Evolutionary conservation across 2,329 filamentous ascomycete species (phyloP), one percentile per base, ranked within the genome.

Genomic region (Microdochium bolleyi): DNA sequence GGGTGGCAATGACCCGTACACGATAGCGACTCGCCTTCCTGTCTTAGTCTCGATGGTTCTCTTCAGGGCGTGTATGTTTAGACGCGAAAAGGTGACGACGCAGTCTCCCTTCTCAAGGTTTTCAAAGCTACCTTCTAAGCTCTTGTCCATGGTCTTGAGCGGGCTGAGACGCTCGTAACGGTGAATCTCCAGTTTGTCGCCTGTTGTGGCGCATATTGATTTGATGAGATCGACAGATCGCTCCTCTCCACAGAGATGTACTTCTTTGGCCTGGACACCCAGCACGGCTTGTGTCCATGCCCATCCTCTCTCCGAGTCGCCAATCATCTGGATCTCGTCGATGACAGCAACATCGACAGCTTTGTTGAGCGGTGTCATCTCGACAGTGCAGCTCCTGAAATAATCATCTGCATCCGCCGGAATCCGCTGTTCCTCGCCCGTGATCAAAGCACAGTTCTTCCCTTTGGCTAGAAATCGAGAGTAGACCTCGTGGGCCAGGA

Each of bases 281-380:
- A 99, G 75, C 14, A 97, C 76, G 2, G 94, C 94, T 61, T 91
- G 83, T 1, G 92, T 96, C 94, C 94, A 99, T 2, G 91, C 92
- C 85, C 88, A 95, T 1, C 95, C 94, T 60, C 94, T 85, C 0
- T 89, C 82, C 0, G 67, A 56, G 62, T 91, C 85, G 16, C 83
- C 85, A 59, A 99, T 89, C 94, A 99, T 97, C 70, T 99, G 94
- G 53, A 99, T 97, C 72, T 99, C 94, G 64, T 99, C 94, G 57
- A 99, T 92, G 59, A 99, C 92, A 1, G 90, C 92, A 34, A 99
- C 92, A 44, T 97, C 92, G 27, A 89, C 83, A 2, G 67, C 66
- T 3, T 70, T 58, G 60, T 72, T 78, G n/a, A 76, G 64, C 1
- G 79, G 79, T 8, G 78, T 70, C 80, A 99, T 99, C 68, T 99